Base-by-base conservation (phyloP, 2,329 filamentous ascomycete species). In the Fusarium tanahbumbuense region DNA sequence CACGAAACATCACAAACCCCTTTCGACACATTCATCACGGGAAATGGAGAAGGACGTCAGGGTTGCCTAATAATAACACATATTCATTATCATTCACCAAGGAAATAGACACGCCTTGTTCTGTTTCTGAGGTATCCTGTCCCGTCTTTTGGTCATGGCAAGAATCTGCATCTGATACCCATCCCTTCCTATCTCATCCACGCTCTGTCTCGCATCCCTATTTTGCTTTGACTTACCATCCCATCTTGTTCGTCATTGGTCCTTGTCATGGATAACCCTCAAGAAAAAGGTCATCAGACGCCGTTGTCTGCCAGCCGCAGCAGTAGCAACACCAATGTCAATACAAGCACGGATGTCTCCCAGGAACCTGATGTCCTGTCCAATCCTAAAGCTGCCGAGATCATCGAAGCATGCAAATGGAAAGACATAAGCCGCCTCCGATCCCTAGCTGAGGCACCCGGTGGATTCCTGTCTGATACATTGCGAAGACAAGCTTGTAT, bases 401-500 rank as follows among this genome's bases (percentile, higher is more conserved):
- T 83, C 49, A 78, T 86, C 22, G 82, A 85, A 46, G 91, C 91
- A 30, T 93, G 91, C 80, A 82, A 81, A 67, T 81, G 80, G 75
- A 83, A 79, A 54, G 86, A 93, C 76, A 78, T 91, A 37, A 79
- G 84, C 37, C 80, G 81, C 45, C 83, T 94, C 58, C 83, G 86
- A 64, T 75, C 75, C 15, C 82, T 92, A 64, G 91, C 91, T 41
- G 85, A 87, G 54, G 88, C 88, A 2, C 81, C 83, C 56, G 91
- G 89, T n/a, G 92, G 92, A 20, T 85, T 93, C 67, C 76, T 93
- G 59, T 85, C 84, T 22, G 91, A 94, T 77, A 81, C 84, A 28
- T 79, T 96, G 68, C 91, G 94, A 71, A 87, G 88, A 76, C 82
- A 84, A 79, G 93, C 93, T 72, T 98, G 95, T 97, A 87, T 81